Conservation (phyloP, 371 early-diverging fungal genomes). For the Mortierella sp. region DNA sequence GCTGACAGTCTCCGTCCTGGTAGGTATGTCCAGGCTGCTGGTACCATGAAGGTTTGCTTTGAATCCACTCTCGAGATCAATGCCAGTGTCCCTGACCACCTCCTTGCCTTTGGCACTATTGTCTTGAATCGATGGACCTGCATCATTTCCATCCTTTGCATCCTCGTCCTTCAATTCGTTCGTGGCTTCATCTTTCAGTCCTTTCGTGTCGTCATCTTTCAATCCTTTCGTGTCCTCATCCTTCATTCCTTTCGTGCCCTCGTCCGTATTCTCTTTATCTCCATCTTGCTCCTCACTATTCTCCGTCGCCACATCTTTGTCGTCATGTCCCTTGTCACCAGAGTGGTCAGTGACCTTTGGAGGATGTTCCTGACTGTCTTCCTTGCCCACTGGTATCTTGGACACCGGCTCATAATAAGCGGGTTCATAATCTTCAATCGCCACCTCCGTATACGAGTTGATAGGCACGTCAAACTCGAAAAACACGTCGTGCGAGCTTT, state of each 20-base stretch:
- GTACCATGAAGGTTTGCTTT: background rate
- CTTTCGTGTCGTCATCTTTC: no score
- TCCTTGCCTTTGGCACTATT: background rate
- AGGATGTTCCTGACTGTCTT: background rate
- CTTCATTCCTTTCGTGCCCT: no score
- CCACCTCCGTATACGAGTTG: background rate
- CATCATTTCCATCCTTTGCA: background rate
- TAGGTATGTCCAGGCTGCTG: background rate
- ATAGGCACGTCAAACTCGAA: constrained; percentile 22
- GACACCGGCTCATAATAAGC: no score
- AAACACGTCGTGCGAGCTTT: constrained; percentile 22
- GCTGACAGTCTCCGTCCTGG: constrained; percentile 3
- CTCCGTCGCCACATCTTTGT: background rate
- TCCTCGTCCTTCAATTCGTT: constrained; percentile 1
- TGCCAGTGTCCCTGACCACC: background rate
- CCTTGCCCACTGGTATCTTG: background rate
- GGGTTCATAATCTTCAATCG: background rate
- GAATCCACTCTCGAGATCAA: no score
- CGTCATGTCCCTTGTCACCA: background rate
- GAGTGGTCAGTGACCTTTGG: background rate
- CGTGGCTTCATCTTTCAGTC: no score
- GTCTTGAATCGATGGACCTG: background rate
- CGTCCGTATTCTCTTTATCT: no score
- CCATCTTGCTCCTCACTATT: background rate
- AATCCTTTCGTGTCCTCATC: no score